These are phyloP conservation scores for Vaccinium darrowii DNA, from an alignment of 148 eudicot species.

Conservation along the genomic window DNA sequence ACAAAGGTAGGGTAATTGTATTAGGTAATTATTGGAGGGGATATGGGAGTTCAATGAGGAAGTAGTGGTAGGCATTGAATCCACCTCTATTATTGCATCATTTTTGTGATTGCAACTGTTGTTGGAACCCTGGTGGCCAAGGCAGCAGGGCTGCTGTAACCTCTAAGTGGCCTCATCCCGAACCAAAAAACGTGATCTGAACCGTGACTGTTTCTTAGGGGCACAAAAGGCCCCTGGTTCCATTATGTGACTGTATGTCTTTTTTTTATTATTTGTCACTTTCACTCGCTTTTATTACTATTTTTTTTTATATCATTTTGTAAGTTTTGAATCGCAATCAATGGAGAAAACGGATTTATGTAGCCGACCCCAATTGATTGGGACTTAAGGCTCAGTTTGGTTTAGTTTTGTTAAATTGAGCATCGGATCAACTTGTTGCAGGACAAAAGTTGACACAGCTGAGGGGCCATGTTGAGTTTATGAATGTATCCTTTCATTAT, in stretches of 20 bases:
- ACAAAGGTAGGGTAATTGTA: not conserved
- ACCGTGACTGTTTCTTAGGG: not conserved
- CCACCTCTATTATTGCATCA: not conserved
- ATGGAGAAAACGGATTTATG: not conserved
- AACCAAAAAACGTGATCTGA: not conserved
- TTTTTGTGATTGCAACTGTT: not conserved
- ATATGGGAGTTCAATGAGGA: not conserved
- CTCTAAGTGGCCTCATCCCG: not conserved
- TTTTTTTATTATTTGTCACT: not conserved
- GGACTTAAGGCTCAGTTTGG: not conserved
- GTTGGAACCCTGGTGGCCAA: not conserved
- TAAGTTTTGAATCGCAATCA: not conserved
- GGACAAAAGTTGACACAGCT: conserved; percentile 64
- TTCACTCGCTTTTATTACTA: not conserved
- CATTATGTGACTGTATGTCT: not conserved
- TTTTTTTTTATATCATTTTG: too few species aligned
- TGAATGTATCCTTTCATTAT: conserved; percentile 71
- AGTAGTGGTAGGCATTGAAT: not conserved
- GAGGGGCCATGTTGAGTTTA: conserved; percentile 71
- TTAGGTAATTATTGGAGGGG: not conserved
- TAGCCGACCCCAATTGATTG: not conserved
- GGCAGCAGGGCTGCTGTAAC: conserved; percentile 1
- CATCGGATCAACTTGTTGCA: conserved; percentile 34
- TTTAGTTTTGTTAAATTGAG: not conserved
- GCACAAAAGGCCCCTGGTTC: not conserved